A percentile compares a stretch with the other conserved stretches of the same genome.
These are phyloP conservation scores for Exophiala mesophila DNA, from an alignment of 2,329 filamentous ascomycete species.

Conservation along the genomic window DNA sequence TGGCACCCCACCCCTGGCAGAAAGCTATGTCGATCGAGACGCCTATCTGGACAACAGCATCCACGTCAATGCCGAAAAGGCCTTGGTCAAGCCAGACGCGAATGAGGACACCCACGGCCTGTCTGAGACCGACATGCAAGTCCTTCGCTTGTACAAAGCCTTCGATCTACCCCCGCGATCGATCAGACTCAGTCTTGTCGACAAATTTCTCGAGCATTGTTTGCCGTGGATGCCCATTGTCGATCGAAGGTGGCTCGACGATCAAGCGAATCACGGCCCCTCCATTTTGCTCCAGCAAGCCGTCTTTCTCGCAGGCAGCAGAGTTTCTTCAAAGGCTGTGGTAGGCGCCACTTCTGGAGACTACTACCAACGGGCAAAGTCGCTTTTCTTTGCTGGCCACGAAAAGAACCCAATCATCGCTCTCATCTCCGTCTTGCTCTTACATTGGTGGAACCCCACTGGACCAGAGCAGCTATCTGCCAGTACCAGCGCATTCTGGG, in stretches of 20 bases:
- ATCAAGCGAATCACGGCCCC: neutral
- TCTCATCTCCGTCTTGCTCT: constrained; percentile 5
- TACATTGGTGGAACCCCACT: constrained; percentile 16
- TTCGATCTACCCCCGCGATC: constrained; percentile 14
- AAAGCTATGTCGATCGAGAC: constrained; percentile 2
- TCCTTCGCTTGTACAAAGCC: constrained; percentile 5
- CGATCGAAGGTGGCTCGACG: neutral
- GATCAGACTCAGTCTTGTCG: constrained; percentile 10
- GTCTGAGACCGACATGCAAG: constrained; percentile 1
- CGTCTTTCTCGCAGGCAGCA: constrained; percentile 3
- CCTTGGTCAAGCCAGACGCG: too few species aligned
- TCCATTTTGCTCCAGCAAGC: constrained; percentile 8
- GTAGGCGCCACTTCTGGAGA: constrained; percentile 4
- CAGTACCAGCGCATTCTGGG: constrained; percentile 12
- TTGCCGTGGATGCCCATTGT: constrained; percentile 12
- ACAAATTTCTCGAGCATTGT: constrained; percentile 8
- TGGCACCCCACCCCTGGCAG: neutral
- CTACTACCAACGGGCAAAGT: constrained; percentile 13
- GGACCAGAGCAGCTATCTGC: constrained; percentile 15
- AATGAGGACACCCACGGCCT: neutral
- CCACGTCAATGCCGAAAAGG: neutral
- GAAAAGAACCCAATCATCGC: constrained; percentile 12
- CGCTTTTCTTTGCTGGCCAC: constrained; percentile 11
- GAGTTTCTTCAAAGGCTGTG: neutral
- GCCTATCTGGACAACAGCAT: constrained; percentile 3